Evolutionary conservation across 148 eudicot species (phyloP), one percentile per base, ranked within the genome.

Genomic region (Rhododendron henanense): DNA sequence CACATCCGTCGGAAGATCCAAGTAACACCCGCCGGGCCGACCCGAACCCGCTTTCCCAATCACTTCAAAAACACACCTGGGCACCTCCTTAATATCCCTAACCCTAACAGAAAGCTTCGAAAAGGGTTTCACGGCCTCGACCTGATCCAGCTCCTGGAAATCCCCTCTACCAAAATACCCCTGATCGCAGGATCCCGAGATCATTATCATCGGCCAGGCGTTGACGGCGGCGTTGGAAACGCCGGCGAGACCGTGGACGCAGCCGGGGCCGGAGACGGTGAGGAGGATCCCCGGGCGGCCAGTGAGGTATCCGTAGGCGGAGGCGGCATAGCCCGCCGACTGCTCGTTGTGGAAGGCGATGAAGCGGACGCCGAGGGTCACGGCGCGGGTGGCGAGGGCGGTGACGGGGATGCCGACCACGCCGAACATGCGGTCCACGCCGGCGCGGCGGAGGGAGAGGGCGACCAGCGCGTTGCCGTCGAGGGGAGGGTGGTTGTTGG

Each of bases 291-390:
- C 99, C 23, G 99, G 98, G n/a, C 89, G 90, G 57, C 94, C 90
- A 37, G 96, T 94, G 89, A 97, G 98, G 88, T 85, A 97, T 2
- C 99, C 99, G 90, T 93, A 94, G 59, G 99, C 95, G 25, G 98
- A 94, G 86, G 99, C 98, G 73, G 99, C 98, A 89, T 97, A 97
- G 0, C 98, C 98, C 39, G 99, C 99, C 76, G 99, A 97, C 25
- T 97, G 98, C 85, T 97, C 99, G 94, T 97, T 97, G 92, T 95
- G 99, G 89, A 97, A 97, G 83, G 99, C 99, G 87, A 97, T 86
- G 91, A 97, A 97, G 1, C 99, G 98, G 90, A 97, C 90, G 21
- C 98, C 98, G 11, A 88, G 80, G 1, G 98, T 63, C 8, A 93
- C 93, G 23, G 98, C 91, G 16, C 92, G 92, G 77, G 85, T 97